phyloP scores from a whole-genome alignment of 306 rosid genomes.

The Casuarina equisetifolia region DNA sequence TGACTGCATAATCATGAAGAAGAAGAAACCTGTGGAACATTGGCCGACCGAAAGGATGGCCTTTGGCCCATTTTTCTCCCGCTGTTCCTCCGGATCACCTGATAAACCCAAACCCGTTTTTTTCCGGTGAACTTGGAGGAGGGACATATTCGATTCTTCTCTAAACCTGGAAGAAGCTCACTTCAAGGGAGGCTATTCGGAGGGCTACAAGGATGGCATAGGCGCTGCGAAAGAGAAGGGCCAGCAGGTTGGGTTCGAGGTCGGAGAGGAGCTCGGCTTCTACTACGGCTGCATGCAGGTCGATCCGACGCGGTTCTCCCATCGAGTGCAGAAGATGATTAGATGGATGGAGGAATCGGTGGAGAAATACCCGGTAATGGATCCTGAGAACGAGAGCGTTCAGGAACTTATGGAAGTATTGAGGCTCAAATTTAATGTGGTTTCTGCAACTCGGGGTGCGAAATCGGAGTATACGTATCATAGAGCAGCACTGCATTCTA shows the following conservation, averaged over 20 bases:
- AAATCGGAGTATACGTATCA: conserved; percentile 64
- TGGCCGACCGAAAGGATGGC: too few species aligned
- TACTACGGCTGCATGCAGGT: conserved; percentile 62
- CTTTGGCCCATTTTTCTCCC: too few species aligned
- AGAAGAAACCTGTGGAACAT: background rate
- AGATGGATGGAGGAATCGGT: conserved; percentile 68
- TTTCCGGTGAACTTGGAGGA: too few species aligned
- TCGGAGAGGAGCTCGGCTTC: conserved; percentile 77
- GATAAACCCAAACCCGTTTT: too few species aligned
- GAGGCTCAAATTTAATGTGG: conserved; percentile 69
- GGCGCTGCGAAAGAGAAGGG: conserved; percentile 56
- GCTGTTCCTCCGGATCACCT: too few species aligned
- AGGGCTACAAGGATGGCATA: conserved; percentile 59
- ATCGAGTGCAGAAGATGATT: conserved; percentile 47
- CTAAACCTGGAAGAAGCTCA: conserved; percentile 64
- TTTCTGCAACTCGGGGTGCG: conserved; percentile 61
- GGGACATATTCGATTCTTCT: conserved; percentile 65
- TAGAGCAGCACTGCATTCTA: conserved; percentile 32
- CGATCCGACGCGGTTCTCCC: conserved; percentile 50
- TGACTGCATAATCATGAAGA: background rate
- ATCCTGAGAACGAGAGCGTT: conserved; percentile 61
- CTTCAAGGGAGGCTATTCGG: conserved; percentile 62
- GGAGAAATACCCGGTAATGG: conserved; percentile 58
- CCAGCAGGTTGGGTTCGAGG: conserved; percentile 70
- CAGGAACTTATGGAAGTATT: conserved; percentile 68